A percentile compares a stretch with the other conserved stretches of the same genome.
These are phyloP conservation scores for Rhododendron simsii DNA, from an alignment of 148 eudicot genomes.

Conservation along the genomic window DNA sequence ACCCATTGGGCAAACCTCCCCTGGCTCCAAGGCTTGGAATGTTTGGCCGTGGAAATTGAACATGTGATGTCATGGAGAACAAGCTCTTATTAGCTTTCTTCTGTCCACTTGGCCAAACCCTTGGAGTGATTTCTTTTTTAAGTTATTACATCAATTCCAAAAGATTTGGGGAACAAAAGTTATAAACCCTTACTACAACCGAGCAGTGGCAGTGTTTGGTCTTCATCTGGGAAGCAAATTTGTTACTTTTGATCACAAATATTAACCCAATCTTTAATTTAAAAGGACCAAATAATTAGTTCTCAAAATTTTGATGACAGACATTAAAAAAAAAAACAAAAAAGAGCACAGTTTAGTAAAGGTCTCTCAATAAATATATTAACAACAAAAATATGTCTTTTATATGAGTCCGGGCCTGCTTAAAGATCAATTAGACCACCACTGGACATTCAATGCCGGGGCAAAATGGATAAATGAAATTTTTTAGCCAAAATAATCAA, in stretches of 20 bases:
- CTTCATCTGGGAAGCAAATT: background rate
- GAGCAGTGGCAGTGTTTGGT: background rate
- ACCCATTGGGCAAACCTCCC: too few relatives aligned
- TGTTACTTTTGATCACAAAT: background rate
- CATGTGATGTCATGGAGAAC: too few relatives aligned
- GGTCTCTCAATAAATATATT: background rate
- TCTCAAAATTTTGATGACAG: background rate
- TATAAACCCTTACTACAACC: background rate
- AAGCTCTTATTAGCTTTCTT: too few relatives aligned
- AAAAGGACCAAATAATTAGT: background rate
- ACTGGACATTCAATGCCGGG: background rate
- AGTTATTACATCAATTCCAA: background rate
- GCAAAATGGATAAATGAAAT: background rate
- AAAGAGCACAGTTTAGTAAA: background rate
- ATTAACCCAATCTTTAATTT: background rate
- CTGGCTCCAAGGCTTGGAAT: too few relatives aligned
- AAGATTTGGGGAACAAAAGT: background rate
- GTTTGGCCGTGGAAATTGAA: too few relatives aligned
- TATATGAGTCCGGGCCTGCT: background rate
- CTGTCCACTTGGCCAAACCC: too few relatives aligned
- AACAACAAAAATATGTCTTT: background rate
- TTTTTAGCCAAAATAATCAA: background rate
- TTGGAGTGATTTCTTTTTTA: background rate
- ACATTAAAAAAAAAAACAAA: too few relatives aligned
- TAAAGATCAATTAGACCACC: background rate